Percentiles rank a stretch among this genome's conserved stretches.
These are phyloP conservation scores for Tulasnella sp. DNA, from an alignment of 768 basidiomycete species.

Conservation along the genomic window DNA sequence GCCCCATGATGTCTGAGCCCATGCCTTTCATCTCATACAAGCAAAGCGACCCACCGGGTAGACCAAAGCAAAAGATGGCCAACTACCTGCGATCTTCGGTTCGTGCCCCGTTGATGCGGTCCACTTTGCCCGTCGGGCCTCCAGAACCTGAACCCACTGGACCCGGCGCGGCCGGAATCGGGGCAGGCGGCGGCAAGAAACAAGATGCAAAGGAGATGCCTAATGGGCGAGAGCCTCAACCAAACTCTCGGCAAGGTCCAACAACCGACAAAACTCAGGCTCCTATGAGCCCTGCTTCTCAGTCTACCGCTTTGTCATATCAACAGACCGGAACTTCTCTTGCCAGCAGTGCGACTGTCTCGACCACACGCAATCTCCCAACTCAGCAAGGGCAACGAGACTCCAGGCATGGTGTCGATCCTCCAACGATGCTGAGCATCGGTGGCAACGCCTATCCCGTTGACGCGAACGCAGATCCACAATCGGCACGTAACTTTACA, in stretches of 20 bases:
- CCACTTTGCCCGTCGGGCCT: constrained; percentile 31
- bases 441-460: constrained; percentile 61
- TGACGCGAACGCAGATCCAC: constrained; percentile 59
- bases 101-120: constrained; percentile 27
- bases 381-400: not conserved
- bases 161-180: constrained; percentile 60
- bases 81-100: constrained; percentile 43
- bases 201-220: not conserved
- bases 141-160: constrained; percentile 38
- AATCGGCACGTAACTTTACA: constrained; percentile 26
- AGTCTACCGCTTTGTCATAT: not conserved
- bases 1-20: constrained; percentile 77
- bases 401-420: constrained; percentile 30
- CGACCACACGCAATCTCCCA: not conserved
- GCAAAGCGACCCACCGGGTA: constrained; percentile 53
- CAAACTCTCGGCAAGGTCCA: not conserved
- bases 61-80: constrained; percentile 50
- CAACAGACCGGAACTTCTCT: not conserved
- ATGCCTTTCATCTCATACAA: constrained; percentile 60
- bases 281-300: not conserved
- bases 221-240: not conserved
- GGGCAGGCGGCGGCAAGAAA: constrained; percentile 40
- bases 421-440: constrained; percentile 63
- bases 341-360: not conserved
- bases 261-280: not conserved